Evolutionary conservation across 345 rosid species (phyloP).

Genomic region (Psidium guajava): DNA sequence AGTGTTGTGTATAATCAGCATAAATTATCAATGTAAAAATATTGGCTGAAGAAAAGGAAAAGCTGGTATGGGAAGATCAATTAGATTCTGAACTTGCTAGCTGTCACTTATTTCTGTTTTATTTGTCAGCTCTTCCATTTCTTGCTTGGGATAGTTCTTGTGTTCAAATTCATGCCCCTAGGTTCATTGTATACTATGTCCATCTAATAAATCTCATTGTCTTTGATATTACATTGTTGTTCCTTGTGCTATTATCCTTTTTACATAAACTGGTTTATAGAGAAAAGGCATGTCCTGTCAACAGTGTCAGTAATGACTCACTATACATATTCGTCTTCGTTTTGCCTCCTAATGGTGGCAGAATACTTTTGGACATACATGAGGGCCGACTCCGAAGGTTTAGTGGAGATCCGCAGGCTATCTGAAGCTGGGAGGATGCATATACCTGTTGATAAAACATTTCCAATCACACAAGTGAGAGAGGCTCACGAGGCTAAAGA

Average conservation of each 20-base stretch:
- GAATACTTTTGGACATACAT: conserved; percentile 84
- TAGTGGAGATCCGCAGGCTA: conserved; percentile 56
- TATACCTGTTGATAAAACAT: conserved; percentile 78
- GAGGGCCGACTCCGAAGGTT: conserved; percentile 91
- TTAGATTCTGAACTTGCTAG: neutral
- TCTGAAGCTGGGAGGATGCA: conserved; percentile 68
- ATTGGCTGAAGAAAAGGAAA: neutral
- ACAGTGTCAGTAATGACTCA: neutral
- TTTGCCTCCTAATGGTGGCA: conserved; percentile 11
- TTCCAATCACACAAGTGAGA: conserved; percentile 54
- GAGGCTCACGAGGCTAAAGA: conserved; percentile 93
- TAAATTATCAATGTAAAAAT: neutral
- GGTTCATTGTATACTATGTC: neutral
- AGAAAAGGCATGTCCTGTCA: neutral
- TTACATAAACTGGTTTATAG: neutral
- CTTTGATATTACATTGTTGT: neutral
- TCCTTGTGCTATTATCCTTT: neutral
- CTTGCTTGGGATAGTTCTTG: neutral
- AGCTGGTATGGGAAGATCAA: neutral
- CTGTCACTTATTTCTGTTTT: neutral
- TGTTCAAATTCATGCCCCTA: neutral
- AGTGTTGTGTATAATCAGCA: neutral
- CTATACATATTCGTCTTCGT: neutral
- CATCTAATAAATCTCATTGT: neutral
- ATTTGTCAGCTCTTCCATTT: neutral